Percentiles rank a stretch among this genome's conserved stretches.
phyloP scores from a whole-genome alignment of 2,329 filamentous ascomycete genomes.

The Epichloe glyceriae region DNA sequence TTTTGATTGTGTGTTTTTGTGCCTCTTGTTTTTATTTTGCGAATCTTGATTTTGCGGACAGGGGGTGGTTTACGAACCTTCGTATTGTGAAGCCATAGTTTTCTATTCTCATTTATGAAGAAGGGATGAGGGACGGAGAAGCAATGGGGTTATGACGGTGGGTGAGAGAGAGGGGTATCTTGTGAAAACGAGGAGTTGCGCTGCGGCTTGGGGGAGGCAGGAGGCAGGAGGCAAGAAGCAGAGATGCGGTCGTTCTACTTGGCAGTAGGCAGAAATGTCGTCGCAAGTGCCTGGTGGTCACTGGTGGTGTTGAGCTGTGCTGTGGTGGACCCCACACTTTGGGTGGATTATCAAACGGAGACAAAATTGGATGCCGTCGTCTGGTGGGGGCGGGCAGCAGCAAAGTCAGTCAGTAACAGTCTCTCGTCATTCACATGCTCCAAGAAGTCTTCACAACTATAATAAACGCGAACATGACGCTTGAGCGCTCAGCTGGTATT shows the following conservation, averaged over 20 bases:
- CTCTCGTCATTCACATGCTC: background rate
- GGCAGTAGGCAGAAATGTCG: background rate
- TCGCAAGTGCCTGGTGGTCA: background rate
- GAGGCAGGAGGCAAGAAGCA: too few species aligned
- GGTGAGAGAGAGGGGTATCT: background rate
- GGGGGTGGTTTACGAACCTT: slow-evolving; percentile 22
- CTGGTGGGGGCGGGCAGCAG: background rate
- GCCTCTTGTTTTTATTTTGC: background rate
- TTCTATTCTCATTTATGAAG: background rate
- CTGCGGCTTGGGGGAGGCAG: background rate
- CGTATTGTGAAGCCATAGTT: slow-evolving; percentile 43
- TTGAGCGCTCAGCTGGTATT: slow-evolving; percentile 11
- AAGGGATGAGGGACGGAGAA: background rate
- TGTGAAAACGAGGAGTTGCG: background rate
- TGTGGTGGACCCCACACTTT: background rate
- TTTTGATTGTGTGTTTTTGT: background rate
- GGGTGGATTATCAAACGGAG: too few species aligned
- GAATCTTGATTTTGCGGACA: background rate
- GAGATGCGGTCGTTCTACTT: background rate
- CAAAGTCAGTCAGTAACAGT: background rate
- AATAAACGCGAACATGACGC: slow-evolving; percentile 9
- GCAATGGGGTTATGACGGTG: background rate
- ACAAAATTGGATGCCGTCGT: too few species aligned
- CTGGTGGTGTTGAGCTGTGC: background rate
- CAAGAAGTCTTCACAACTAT: background rate